These are phyloP conservation scores for Apiospora saccharicola DNA, from an alignment of 2,329 filamentous ascomycete genomes.

Conservation along the genomic window DNA sequence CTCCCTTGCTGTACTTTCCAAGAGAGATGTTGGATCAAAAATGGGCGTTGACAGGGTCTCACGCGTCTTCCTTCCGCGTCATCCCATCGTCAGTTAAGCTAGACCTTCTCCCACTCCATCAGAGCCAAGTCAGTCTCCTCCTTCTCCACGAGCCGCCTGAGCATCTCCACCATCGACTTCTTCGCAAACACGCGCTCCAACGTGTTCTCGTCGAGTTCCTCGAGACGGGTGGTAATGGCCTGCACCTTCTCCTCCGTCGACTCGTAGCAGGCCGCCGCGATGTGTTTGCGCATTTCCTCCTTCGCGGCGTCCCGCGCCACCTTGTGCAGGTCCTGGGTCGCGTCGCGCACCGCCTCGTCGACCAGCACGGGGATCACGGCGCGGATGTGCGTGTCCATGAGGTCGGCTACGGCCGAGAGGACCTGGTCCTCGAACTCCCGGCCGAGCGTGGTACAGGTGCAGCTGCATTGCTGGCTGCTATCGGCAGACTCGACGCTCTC, in stretches of 20 bases:
- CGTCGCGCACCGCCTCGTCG: background rate
- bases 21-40: background rate
- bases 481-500: background rate
- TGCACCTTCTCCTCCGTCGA: constrained; percentile 9
- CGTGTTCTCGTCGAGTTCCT: background rate
- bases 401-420: background rate
- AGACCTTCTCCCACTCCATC: constrained; percentile 12
- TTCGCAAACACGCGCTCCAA: constrained; percentile 19
- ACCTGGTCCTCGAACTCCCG: background rate
- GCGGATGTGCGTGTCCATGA: background rate
- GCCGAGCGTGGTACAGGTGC: background rate
- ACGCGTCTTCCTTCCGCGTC: background rate
- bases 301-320: background rate
- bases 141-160: background rate
- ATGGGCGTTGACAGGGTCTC: background rate
- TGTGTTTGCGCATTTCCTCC: background rate
- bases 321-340: background rate
- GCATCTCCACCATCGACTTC: background rate
- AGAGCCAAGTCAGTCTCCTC: background rate
- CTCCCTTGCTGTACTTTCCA: background rate
- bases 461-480: background rate
- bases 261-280: constrained; percentile 1
- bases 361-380: background rate
- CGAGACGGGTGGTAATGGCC: background rate
- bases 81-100: background rate